These are phyloP conservation scores for Aspergillus sp. DNA, from an alignment of 2,329 filamentous ascomycete species.

Conservation along the genomic window DNA sequence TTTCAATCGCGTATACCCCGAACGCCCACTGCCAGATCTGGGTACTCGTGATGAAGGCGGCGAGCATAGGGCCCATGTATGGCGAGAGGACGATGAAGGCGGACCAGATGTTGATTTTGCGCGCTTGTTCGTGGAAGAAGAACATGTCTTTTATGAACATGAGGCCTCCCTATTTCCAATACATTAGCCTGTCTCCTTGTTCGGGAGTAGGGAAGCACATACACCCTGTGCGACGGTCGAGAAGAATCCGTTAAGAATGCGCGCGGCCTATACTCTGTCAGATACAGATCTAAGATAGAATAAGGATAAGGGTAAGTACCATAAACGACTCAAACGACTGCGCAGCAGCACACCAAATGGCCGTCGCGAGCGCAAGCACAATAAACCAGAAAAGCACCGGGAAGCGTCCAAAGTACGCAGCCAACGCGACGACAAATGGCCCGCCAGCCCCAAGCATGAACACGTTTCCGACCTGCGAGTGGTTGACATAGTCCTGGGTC, in stretches of 20 bases:
- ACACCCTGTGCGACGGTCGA: slow-evolving; percentile 42
- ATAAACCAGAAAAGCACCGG: slow-evolving; percentile 46
- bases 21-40: slow-evolving; percentile 39
- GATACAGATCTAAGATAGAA: background rate
- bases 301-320: background rate
- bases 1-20: slow-evolving; percentile 35
- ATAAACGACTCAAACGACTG: slow-evolving; percentile 40
- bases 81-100: slow-evolving; percentile 34
- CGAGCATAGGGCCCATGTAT: slow-evolving; percentile 30
- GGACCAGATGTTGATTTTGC: slow-evolving; percentile 43
- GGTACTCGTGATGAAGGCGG: slow-evolving; percentile 39
- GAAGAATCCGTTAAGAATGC: slow-evolving; percentile 49
- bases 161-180: slow-evolving; percentile 32
- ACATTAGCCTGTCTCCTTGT: background rate
- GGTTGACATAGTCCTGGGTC: slow-evolving; percentile 39
- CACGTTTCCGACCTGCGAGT: slow-evolving; percentile 43
- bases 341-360: slow-evolving; percentile 41
- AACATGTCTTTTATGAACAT: slow-evolving; percentile 47
- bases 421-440: slow-evolving; percentile 40
- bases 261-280: slow-evolving; percentile 29
- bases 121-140: slow-evolving; percentile 41
- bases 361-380: slow-evolving; percentile 36
- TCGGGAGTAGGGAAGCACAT: slow-evolving; percentile 6
- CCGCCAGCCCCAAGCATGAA: slow-evolving; percentile 48
- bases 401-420: slow-evolving; percentile 46